phyloP scores from a whole-genome alignment of 345 rosid genomes.

The Dovyalis caffra region DNA sequence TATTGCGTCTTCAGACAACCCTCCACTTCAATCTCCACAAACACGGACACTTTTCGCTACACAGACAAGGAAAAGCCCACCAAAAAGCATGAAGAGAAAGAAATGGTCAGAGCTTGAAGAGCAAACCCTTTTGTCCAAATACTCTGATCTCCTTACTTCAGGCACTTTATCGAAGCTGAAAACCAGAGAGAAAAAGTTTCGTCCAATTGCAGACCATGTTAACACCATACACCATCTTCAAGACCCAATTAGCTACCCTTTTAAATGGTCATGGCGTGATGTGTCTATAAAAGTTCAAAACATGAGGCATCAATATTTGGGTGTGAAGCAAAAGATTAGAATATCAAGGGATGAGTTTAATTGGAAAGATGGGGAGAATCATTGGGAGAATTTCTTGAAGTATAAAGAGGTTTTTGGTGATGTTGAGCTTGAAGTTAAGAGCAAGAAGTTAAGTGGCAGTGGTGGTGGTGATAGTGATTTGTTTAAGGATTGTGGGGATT shows the following conservation, averaged over 20 bases:
- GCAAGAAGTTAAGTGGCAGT: conserved; percentile 37
- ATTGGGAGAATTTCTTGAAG: conserved; percentile 73
- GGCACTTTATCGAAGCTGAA: conserved; percentile 66
- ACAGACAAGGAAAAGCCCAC: not conserved
- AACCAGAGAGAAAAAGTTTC: conserved; percentile 77
- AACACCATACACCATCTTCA: conserved; percentile 58
- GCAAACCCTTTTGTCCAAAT: conserved; percentile 52
- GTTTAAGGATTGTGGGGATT: conserved; percentile 34
- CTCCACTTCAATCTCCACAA: not conserved
- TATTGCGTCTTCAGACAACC: not conserved
- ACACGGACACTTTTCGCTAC: not conserved
- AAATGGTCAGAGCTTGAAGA: conserved; percentile 77
- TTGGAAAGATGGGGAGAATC: conserved; percentile 73
- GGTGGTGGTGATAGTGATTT: conserved; percentile 36
- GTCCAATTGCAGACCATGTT: conserved; percentile 72
- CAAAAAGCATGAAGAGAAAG: conserved; percentile 57
- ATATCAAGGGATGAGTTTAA: conserved; percentile 49
- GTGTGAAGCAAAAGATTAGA: conserved; percentile 82
- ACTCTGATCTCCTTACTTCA: conserved; percentile 54
- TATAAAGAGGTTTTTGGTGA: conserved; percentile 79
- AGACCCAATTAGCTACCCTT: conserved; percentile 60
- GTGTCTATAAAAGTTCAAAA: conserved; percentile 79
- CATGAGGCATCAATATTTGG: conserved; percentile 81
- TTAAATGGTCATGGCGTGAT: conserved; percentile 84
- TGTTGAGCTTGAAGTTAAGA: conserved; percentile 63